Evolutionary conservation across 2,329 filamentous ascomycete genomes (phyloP), one percentile per base, ranked within the genome.

Genomic region (Thelonectria discophora): DNA sequence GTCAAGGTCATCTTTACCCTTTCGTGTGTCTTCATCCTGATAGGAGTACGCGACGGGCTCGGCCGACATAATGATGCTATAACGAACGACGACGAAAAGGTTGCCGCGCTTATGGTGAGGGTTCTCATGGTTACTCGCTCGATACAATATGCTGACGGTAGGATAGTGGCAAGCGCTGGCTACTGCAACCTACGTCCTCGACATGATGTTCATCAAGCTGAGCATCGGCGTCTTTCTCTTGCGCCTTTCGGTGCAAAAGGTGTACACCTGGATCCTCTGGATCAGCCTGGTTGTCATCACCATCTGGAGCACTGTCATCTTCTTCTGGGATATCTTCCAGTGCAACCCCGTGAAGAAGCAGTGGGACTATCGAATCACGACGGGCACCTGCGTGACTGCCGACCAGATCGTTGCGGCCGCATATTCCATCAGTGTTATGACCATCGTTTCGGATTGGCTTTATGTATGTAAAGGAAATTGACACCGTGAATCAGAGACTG

Each of bases 161-260:
- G 7, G 11, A 34, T 40, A 84, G 78, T 85, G 79, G 74, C 83
- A 85, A 75, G 80, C 83, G 21, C 67, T 85, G 30, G 81, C 81
- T 11, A 82, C 82, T 1, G 80, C 78, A 7, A 80, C 79, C 2
- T 85, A 85, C 57, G 74, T 86, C 46, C 64, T 80, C 10, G 78
- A 84, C 62, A 86, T 86, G 83, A 81, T 85, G 78, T 80, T 86
- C 62, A 80, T 85, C 73, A 86, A 86, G 72, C 73, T 86, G 52
- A 84, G 84, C 72, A 85, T 86, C 50, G 81, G 79, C 34, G 74
- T 85, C 60, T 84, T 85, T 62, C 77, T 85, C 9, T 71, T 86
- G 17, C 78, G 82, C 6, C 74, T 86, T 15, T 79, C 82, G 1
- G 76, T 78, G 3, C 74, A 78, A 43, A 79, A 74, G 48, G 70